Percentiles rank a stretch among this genome's conserved stretches.
phyloP scores from a whole-genome alignment of 306 rosid species.

The Casuarina glauca region DNA sequence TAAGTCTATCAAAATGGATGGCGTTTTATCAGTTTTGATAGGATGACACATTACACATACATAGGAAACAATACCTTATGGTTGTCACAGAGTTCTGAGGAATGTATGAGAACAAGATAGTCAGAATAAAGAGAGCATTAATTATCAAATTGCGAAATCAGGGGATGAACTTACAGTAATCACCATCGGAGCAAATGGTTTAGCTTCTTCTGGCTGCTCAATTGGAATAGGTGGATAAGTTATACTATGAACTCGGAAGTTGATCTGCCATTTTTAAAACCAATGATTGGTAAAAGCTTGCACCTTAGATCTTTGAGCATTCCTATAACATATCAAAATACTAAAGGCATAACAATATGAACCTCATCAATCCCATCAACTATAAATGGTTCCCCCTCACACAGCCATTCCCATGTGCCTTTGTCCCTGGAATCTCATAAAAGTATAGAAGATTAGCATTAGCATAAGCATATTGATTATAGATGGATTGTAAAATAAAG shows the following conservation, averaged over 20 bases:
- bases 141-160: not conserved
- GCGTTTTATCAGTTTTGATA: not conserved
- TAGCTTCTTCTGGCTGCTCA: constrained; percentile 64
- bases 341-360: constrained; percentile 19
- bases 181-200: constrained; percentile 79
- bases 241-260: constrained; percentile 55
- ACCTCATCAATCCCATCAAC: constrained; percentile 62
- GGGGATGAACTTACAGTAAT: constrained; percentile 53
- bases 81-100: not conserved
- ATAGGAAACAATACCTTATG: not conserved
- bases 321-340: constrained; percentile 1
- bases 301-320: constrained; percentile 15
- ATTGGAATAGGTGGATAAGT: constrained; percentile 67
- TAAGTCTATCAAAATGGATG: not conserved
- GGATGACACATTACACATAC: not conserved
- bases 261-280: constrained; percentile 46
- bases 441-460: constrained; percentile 7
- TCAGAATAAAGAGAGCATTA: not conserved
- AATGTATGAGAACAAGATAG: not conserved
- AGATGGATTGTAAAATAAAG: not conserved
- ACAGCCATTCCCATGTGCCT: constrained; percentile 67
- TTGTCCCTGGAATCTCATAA: constrained; percentile 42
- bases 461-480: not conserved
- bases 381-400: constrained; percentile 22
- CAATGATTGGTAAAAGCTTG: constrained; percentile 21